Conservation (phyloP, 23 red algal species). For the Pyropia haitanensis region DNA sequence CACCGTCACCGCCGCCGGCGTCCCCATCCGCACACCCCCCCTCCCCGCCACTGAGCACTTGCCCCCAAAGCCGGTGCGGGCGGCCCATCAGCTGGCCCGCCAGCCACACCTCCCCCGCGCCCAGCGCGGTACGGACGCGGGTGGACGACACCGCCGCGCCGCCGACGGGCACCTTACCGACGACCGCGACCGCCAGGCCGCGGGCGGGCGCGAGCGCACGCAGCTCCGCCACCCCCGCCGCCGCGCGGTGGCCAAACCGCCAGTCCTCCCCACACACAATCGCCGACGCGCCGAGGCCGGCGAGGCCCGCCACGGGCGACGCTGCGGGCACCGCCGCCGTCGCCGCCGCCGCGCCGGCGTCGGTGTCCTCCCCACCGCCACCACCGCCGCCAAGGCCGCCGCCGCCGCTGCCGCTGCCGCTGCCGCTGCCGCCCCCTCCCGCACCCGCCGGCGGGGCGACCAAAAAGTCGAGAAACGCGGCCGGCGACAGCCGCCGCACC, state of each 20-base stretch:
- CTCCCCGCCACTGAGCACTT: too few species aligned
- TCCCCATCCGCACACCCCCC: constrained; percentile 1
- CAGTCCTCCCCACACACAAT: constrained; percentile 77
- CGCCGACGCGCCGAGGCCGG: constrained; percentile 24
- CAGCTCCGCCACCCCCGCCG: constrained; percentile 53
- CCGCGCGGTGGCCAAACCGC: constrained; percentile 53
- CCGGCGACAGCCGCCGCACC: constrained; percentile 27
- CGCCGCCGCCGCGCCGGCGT: too few species aligned
- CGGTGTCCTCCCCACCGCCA: too few species aligned
- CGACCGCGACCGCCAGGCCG: constrained; percentile 13
- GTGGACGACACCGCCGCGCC: constrained; percentile 21
- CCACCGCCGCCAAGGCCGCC: too few species aligned
- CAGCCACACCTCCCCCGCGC: constrained; percentile 23
- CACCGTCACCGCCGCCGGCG: too few species aligned
- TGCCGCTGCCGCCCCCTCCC: neutral
- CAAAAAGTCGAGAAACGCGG: constrained; percentile 34
- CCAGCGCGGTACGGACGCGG: constrained; percentile 29
- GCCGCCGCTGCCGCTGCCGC: neutral
- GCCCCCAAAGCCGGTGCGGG: constrained; percentile 29
- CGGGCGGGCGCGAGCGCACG: neutral
- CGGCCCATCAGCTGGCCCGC: constrained; percentile 38
- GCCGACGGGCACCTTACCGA: constrained; percentile 4
- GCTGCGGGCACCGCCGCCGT: too few species aligned
- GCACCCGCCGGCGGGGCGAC: neutral
- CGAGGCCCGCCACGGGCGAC: neutral